Conservation (phyloP, 306 rosid genomes). For the Pueraria montana region DNA sequence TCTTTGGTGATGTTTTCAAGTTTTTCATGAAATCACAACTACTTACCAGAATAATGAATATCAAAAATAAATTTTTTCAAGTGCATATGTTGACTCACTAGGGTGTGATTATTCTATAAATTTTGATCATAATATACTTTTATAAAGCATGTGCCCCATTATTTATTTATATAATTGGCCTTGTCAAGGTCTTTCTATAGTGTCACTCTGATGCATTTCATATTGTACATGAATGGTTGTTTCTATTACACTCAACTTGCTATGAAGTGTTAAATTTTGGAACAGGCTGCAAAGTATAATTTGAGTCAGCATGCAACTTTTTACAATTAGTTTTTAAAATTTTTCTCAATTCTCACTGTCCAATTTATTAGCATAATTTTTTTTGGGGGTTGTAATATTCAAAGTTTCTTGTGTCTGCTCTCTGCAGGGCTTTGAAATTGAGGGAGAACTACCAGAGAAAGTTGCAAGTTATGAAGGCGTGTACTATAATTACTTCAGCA, state of each 20-base stretch:
- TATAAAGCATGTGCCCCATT: background rate
- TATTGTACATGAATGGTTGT: constrained; percentile 22
- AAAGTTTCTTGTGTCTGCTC: constrained; percentile 48
- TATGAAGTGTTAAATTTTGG: constrained; percentile 38
- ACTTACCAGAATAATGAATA: background rate
- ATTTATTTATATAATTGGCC: background rate
- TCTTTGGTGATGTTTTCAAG: constrained; percentile 9
- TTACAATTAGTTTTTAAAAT: background rate
- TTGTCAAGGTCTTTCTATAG: constrained; percentile 17
- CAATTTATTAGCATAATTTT: constrained; percentile 18
- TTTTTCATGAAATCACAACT: constrained; percentile 38
- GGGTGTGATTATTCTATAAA: background rate
- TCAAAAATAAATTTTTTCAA: background rate
- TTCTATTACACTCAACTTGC: constrained; percentile 32
- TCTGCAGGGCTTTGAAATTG: constrained; percentile 77
- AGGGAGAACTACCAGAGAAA: constrained; percentile 80
- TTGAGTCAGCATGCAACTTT: constrained; percentile 31
- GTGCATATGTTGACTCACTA: background rate
- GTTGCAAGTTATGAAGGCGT: constrained; percentile 79
- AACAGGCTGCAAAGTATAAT: constrained; percentile 27
- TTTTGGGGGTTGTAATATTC: constrained; percentile 21
- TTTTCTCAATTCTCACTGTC: background rate
- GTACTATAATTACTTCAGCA: constrained; percentile 94
- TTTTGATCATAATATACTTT: constrained; percentile 22
- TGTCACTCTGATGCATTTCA: constrained; percentile 4